These are phyloP conservation scores for Taphrina pruni DNA, from an alignment of 1,139 yeast species.

Conservation along the genomic window DNA sequence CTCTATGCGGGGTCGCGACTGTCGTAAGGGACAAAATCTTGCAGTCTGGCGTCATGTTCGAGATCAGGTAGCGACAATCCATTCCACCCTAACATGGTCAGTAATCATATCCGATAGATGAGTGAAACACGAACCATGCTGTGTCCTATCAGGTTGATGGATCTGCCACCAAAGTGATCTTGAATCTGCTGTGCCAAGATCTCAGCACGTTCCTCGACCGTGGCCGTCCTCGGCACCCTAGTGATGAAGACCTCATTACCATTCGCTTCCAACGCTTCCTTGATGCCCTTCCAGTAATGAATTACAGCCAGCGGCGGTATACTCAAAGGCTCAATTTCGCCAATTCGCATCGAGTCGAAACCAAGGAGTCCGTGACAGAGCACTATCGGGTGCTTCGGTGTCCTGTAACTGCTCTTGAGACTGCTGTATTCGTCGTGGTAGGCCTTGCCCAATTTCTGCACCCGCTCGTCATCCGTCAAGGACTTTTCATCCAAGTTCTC, in stretches of 20 bases:
- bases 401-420: slow-evolving; percentile 43
- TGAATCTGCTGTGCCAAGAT: slow-evolving; percentile 62
- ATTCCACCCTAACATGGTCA: slow-evolving; percentile 69
- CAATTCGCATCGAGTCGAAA: slow-evolving; percentile 61
- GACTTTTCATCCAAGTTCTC: slow-evolving; percentile 15
- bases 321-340: slow-evolving; percentile 23
- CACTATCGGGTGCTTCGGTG: slow-evolving; percentile 64
- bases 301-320: slow-evolving; percentile 57
- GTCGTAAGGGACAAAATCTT: slow-evolving; percentile 69
- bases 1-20: slow-evolving; percentile 84
- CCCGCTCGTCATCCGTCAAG: slow-evolving; percentile 34
- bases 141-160: slow-evolving; percentile 80
- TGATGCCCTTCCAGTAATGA: slow-evolving; percentile 72
- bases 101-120: not conserved
- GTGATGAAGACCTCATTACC: slow-evolving; percentile 77
- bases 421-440: slow-evolving; percentile 46
- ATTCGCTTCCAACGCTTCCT: slow-evolving; percentile 61
- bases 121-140: slow-evolving; percentile 58
- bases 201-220: slow-evolving; percentile 72
- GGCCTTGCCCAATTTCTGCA: slow-evolving; percentile 37
- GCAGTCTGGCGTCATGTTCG: slow-evolving; percentile 55
- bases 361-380: slow-evolving; percentile 87
- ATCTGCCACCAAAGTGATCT: slow-evolving; percentile 51
- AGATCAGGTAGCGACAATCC: slow-evolving; percentile 77
- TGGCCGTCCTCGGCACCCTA: slow-evolving; percentile 81